Percentiles rank a stretch among this genome's conserved stretches.
phyloP scores from a whole-genome alignment of 2,329 filamentous ascomycete genomes.

The Aspergillus sp. region DNA sequence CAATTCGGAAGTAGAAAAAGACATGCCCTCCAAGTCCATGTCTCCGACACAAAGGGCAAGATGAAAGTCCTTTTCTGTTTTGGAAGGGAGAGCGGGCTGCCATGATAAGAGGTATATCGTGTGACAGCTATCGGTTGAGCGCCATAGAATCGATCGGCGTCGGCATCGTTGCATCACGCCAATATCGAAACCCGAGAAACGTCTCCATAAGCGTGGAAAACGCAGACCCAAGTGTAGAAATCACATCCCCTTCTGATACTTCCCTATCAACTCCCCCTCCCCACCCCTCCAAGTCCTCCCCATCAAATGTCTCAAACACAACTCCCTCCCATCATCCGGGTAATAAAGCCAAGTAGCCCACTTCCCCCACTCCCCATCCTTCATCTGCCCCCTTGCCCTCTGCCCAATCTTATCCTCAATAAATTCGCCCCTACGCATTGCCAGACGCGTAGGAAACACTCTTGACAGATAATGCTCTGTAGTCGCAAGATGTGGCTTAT shows the following conservation, averaged over 20 bases:
- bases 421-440: conserved; percentile 7
- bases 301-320: conserved; percentile 5
- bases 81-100: too few relatives aligned
- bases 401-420: conserved; percentile 10
- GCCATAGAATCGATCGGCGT: too few relatives aligned
- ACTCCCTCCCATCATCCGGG: conserved; percentile 1
- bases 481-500: conserved; percentile 6
- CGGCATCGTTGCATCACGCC: too few relatives aligned
- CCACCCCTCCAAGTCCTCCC: conserved; percentile 5
- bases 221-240: too few relatives aligned
- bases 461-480: conserved; percentile 4
- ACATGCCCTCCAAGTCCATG: too few relatives aligned
- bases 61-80: too few relatives aligned
- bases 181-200: too few relatives aligned
- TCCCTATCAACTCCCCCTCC: neutral
- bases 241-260: neutral
- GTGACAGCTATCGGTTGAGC: too few relatives aligned
- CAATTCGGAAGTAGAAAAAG: too few relatives aligned
- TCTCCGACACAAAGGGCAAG: too few relatives aligned
- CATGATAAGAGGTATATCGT: too few relatives aligned
- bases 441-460: conserved; percentile 6
- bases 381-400: conserved; percentile 6
- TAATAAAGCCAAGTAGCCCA: conserved; percentile 8
- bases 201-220: too few relatives aligned
- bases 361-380: conserved; percentile 4